Evolutionary conservation across 371 early-diverging fungal species (phyloP), one percentile per base, ranked within the genome.

Genomic region (Rhizopus stolonifer): DNA sequence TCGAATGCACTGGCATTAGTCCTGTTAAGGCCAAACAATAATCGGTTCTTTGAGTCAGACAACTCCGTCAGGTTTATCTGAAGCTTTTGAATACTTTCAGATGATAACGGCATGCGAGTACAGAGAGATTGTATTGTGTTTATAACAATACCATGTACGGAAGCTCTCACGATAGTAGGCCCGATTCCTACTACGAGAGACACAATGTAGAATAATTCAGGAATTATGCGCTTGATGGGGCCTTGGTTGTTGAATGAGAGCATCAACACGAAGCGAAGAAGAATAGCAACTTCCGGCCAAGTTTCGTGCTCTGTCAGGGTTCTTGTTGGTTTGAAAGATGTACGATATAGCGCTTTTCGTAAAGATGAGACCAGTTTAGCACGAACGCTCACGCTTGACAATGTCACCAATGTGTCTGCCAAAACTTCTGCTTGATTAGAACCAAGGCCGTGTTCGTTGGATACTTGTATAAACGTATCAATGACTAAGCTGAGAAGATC

Each of bases 91-190:
- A 80, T 52, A 49, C 80, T 79, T 13, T 67, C 74, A 18, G 80
- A 74, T 4, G 81, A 79, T 11, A 83, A 52, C 1, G 85, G 77
- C 33, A 81, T 73, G 2, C 81, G 79, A 7, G 90, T 89, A 29
- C 86, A 89, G 22, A 94, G 59, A 1, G 90, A 84, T 59, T 94
- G 95, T 13, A 94, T 85, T 42, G 90, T 76, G 51, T 95, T 94
- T 40, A 93, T 81, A n/a, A 91, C 83, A 42, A 91, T 77, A 1
- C 93, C 94, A 57, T 94, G 95, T 17, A 94, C 78, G 8, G 94
- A 85, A 0, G 89, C 76, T 1, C 95, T 84, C 25, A 93, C 83
- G 25, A 89, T 56, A 1, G 92, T 86, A 0, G 90, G 78, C 0
- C 95, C 96, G 2, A 89, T 76, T 5, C 91, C 92, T 1, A 87